Base-by-base conservation (phyloP, 257 asterid genomes). In the Solanum verrucosum region DNA sequence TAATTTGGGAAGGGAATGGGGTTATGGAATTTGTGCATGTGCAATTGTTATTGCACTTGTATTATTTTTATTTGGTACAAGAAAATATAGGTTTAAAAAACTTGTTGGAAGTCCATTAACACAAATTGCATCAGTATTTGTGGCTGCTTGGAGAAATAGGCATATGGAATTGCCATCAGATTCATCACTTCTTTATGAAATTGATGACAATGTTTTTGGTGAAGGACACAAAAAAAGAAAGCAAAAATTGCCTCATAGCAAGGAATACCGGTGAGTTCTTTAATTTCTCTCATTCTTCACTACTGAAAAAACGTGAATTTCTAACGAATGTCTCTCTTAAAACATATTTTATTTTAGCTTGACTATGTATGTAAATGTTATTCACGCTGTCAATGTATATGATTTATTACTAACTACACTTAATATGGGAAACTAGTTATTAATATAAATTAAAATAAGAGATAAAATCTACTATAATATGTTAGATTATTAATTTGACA, bases 1-100 rank as follows among this genome's bases (percentile, higher is more conserved):
- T 21, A 87, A 94, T 40, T 75, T 96, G 11, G 99, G 98, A 11
- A 85, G 99, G 14, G 67, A 88, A 33, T 95, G 97, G 96, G 99
- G 99, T 0, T 96, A 96, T 81, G 98, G 99, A 33, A 92, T 95
- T 9, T 96, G 98, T 68, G 98, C 95, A 5, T 93, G 95, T 88
- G 95, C 95, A 5, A 94, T 96, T 68, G 88, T 95, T 1, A 34
- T 88, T 0, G 98, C 96, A 1, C 75, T 94, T 87, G 35, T 85
- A 23, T 83, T 95, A 13, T 95, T 96, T 91, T 31, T 95, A 72
- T n/a, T 90, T 1, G 99, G 98, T 12, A 94, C 97, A 1, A 91
- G 46, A 63, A 88, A 93, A 78, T 94, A 94, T 91, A 94, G 97
- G 34, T 93, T 94, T 86, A 93, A 92, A 93, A 94, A 94, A 88